Evolutionary conservation across 2,329 filamentous ascomycete species (phyloP).

Genomic region (Neonectria punicea): DNA sequence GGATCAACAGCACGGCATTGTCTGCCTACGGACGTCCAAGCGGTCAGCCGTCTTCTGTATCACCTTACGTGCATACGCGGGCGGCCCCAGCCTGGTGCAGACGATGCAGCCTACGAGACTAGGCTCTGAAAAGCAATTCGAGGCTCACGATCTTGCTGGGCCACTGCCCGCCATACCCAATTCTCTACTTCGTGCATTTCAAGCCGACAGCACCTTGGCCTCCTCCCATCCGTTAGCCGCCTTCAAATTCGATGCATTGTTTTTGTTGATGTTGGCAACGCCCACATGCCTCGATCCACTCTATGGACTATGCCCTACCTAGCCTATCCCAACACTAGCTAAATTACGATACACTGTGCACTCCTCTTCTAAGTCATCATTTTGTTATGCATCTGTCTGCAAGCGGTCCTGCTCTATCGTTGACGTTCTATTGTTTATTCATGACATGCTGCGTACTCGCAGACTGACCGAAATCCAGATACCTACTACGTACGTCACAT

Average conservation of each 20-base stretch:
- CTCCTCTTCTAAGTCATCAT: neutral
- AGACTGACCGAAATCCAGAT: conserved; percentile 8
- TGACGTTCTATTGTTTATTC: neutral
- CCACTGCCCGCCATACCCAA: conserved; percentile 24
- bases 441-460: neutral
- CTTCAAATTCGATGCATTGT: neutral
- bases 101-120: neutral
- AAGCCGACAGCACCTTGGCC: neutral
- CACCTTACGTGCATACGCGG: neutral
- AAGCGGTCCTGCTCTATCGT: neutral
- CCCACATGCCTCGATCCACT: conserved; percentile 1
- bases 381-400: neutral
- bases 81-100: neutral
- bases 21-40: conserved; percentile 7
- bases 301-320: too few species aligned
- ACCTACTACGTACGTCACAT: neutral
- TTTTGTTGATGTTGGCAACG: conserved; percentile 3
- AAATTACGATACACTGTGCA: neutral
- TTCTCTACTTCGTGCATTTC: conserved; percentile 20
- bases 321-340: neutral
- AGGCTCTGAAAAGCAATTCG: conserved; percentile 12
- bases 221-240: conserved; percentile 1
- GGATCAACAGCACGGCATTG: conserved; percentile 10
- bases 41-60: conserved; percentile 3
- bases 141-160: conserved; percentile 2